Base-by-base conservation (phyloP, 805 yeast species). In the Osmozyma mogii region DNA sequence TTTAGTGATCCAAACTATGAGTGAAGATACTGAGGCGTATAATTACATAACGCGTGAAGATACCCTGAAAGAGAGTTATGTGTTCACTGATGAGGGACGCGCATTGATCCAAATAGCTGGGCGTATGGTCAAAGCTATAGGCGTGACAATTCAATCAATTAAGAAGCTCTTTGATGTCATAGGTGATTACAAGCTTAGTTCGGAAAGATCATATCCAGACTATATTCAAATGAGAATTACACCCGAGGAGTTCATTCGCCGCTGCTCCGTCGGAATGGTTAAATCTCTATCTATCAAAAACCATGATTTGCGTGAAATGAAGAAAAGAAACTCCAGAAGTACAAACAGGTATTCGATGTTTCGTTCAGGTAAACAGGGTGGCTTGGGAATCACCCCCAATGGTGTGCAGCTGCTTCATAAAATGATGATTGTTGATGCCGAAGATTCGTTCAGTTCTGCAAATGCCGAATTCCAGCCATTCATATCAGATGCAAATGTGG, bases 21-120 rank as follows among this genome's bases (percentile, higher is more conserved):
- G 61, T 25, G 78, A 62, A 36, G 34, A 52, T 2, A 16, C 15
- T n/a, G 11, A 15, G 4, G 11, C 22, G 14, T 17, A 6, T 12
- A 11, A 13, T 9, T 5, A 49, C 49, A 1, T 55, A 65, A 26
- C 58, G 44, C 36, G 53, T 44, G 47, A 49, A 36, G 44, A 53
- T 22, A 17, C 15, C n/a, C 30, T 16, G 18, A 15, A 12, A 9
- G 25, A 24, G 13, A 25, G 39, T 37, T 80, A 77, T 39, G 67
- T 61, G 34, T 76, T 75, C 44, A 72, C 87, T 0, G 62, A 61
- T 24, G 87, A 81, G 49, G 89, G 89, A 12, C 77, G 76, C 28
- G 68, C 65, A 9, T 62, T 82, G 48, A 72, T 78, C 29, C 67
- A 69, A 20, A 67, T 73, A 24, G 70, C 80, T 1, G 66, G 82